These are phyloP conservation scores for Suhomyces atakaporum DNA, from an alignment of 1,139 yeast species.

Conservation along the genomic window DNA sequence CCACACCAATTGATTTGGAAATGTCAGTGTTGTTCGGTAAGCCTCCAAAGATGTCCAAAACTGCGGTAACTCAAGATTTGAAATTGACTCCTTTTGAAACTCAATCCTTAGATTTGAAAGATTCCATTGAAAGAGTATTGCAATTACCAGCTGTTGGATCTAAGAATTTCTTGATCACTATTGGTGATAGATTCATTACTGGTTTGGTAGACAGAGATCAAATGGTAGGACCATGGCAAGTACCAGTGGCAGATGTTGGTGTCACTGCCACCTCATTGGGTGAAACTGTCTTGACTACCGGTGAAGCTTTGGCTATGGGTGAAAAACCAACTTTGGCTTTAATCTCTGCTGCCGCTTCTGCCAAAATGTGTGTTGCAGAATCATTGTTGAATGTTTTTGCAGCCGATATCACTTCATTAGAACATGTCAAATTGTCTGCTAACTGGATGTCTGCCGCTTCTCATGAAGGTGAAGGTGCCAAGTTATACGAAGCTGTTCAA, in stretches of 20 bases:
- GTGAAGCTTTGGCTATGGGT: slow-evolving; percentile 98
- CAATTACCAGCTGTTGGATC: slow-evolving; percentile 95
- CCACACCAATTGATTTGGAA: slow-evolving; percentile 92
- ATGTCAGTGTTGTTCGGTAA: slow-evolving; percentile 97
- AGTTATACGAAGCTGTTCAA: slow-evolving; percentile 93
- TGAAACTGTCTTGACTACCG: slow-evolving; percentile 65
- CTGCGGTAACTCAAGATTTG: slow-evolving; percentile 66
- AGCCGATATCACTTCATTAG: slow-evolving; percentile 78
- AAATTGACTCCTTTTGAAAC: slow-evolving; percentile 51
- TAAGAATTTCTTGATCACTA: slow-evolving; percentile 90
- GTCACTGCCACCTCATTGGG: slow-evolving; percentile 93
- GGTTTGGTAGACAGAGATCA: slow-evolving; percentile 98
- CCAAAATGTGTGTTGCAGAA: slow-evolving; percentile 96
- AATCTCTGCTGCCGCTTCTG: slow-evolving; percentile 92
- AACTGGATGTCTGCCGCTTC: slow-evolving; percentile 99
- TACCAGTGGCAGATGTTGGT: slow-evolving; percentile 98
- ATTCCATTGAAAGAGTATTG: slow-evolving; percentile 79
- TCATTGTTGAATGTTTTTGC: slow-evolving; percentile 86
- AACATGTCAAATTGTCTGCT: slow-evolving; percentile 84
- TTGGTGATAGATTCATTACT: slow-evolving; percentile 96
- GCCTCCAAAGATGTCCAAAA: slow-evolving; percentile 91
- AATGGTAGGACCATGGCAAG: slow-evolving; percentile 99
- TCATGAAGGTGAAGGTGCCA: slow-evolving; percentile 94
- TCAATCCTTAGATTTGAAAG: slow-evolving; percentile 40
- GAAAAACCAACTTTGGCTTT: slow-evolving; percentile 92